A percentile compares a stretch with the other conserved stretches of the same genome.
Conservation (phyloP, 768 basidiomycete genomes). For the Leccinum subtestaceum region DNA sequence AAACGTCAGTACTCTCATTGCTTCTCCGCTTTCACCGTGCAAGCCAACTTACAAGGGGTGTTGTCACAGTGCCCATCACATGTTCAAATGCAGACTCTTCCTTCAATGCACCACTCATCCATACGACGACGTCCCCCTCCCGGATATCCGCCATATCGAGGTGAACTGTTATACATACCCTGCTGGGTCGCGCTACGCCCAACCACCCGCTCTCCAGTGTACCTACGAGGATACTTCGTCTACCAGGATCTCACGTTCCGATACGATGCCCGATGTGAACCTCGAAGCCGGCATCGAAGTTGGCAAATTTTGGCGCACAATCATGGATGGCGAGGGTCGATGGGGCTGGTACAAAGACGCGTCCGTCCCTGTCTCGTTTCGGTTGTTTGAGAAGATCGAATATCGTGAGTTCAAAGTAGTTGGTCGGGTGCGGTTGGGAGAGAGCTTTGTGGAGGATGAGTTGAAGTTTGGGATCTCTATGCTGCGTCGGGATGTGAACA, state of each 20-base stretch:
- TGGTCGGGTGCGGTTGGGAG: slow-evolving; percentile 37
- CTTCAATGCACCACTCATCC: slow-evolving; percentile 17
- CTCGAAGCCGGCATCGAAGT: slow-evolving; percentile 22
- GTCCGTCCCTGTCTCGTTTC: slow-evolving; percentile 47
- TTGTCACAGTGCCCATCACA: slow-evolving; percentile 13
- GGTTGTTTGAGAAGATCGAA: slow-evolving; percentile 46
- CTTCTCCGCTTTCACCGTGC: background rate
- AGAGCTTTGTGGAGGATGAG: slow-evolving; percentile 22
- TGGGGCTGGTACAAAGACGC: slow-evolving; percentile 38
- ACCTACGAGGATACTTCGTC: slow-evolving; percentile 17
- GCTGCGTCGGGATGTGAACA: slow-evolving; percentile 40
- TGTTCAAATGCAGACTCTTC: slow-evolving; percentile 26
- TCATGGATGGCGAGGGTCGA: slow-evolving; percentile 13
- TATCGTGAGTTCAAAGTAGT: slow-evolving; percentile 41
- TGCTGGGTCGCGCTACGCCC: slow-evolving; percentile 1
- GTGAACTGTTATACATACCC: slow-evolving; percentile 21
- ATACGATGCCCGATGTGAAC: background rate
- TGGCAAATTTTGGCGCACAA: slow-evolving; percentile 19
- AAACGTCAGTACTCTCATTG: slow-evolving; percentile 15
- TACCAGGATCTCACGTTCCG: no score
- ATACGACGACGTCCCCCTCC: slow-evolving; percentile 8
- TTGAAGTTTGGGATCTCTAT: slow-evolving; percentile 43
- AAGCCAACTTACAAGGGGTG: background rate
- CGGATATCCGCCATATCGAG: slow-evolving; percentile 17
- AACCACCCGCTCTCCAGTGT: slow-evolving; percentile 9